A percentile compares a stretch with the other conserved stretches of the same genome.
phyloP scores from a whole-genome alignment of 225 moss, liverwort and hornwort species.

The Physcomitrium patens region DNA sequence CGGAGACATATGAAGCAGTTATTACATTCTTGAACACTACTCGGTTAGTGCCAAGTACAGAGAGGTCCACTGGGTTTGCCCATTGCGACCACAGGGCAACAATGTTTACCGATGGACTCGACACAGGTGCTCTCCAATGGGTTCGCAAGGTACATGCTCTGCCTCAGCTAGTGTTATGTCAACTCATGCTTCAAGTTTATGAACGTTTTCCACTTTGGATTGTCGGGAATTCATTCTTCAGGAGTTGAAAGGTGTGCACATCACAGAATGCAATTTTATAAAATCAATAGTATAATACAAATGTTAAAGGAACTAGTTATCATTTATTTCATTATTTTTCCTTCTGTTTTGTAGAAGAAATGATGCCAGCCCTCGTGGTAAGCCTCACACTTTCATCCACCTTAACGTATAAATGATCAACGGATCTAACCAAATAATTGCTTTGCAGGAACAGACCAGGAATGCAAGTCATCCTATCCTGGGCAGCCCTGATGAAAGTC shows the following conservation, averaged over 20 bases:
- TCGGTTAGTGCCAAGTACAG: neutral
- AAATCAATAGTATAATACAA: too few relatives aligned
- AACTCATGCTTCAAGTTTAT: neutral
- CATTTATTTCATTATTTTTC: too few relatives aligned
- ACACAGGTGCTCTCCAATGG: conserved; percentile 89
- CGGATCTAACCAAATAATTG: conserved; percentile 21
- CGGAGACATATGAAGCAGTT: conserved; percentile 30
- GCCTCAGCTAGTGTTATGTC: neutral
- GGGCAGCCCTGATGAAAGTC: conserved; percentile 51
- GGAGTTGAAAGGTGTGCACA: neutral
- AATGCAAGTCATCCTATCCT: conserved; percentile 39
- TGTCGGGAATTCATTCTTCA: neutral
- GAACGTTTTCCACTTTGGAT: too few relatives aligned
- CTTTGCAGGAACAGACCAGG: conserved; percentile 57
- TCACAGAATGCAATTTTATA: too few relatives aligned
- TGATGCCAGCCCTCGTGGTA: too few relatives aligned
- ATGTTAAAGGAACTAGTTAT: too few relatives aligned
- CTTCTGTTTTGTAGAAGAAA: too few relatives aligned
- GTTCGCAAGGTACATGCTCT: conserved; percentile 56
- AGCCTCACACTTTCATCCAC: too few relatives aligned
- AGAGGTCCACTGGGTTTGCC: conserved; percentile 42
- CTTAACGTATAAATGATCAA: too few relatives aligned
- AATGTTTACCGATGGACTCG: conserved; percentile 99
- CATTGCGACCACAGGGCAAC: conserved; percentile 44
- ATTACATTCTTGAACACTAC: neutral